Conservation (phyloP, 805 yeast genomes). For the Lachancea waltii region DNA sequence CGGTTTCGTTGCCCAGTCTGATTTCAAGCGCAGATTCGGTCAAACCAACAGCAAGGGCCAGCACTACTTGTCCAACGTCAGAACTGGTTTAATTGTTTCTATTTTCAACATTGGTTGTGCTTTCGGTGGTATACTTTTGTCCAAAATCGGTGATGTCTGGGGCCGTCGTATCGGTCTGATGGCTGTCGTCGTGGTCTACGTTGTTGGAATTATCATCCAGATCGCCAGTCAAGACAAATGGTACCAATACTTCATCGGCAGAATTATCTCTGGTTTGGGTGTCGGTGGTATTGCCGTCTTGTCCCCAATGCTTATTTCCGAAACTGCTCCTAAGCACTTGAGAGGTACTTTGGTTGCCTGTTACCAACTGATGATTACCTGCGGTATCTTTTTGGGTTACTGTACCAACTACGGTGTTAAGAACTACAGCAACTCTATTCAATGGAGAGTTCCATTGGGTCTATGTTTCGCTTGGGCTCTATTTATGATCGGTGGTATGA, state of each 20-base stretch:
- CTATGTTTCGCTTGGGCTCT: constrained; percentile 44
- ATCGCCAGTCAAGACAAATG: constrained; percentile 48
- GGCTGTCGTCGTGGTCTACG: constrained; percentile 55
- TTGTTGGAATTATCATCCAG: constrained; percentile 62
- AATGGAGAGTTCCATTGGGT: constrained; percentile 72
- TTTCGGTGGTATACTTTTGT: constrained; percentile 54
- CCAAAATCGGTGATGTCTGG: constrained; percentile 52
- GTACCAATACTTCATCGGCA: constrained; percentile 68
- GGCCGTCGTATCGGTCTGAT: constrained; percentile 64
- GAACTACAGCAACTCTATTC: constrained; percentile 53
- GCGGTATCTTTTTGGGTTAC: constrained; percentile 72
- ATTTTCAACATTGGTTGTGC: constrained; percentile 73
- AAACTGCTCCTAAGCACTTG: constrained; percentile 60
- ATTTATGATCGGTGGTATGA: constrained; percentile 33
- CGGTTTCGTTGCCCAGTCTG: constrained; percentile 56
- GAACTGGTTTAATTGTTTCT: constrained; percentile 52
- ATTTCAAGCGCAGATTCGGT: constrained; percentile 55
- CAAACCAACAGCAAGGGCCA: constrained; percentile 37
- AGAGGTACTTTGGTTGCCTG: constrained; percentile 68
- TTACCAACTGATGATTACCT: constrained; percentile 63
- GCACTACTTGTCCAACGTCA: constrained; percentile 42
- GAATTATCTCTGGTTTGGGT: constrained; percentile 64
- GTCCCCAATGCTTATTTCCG: constrained; percentile 68
- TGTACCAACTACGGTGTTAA: constrained; percentile 67
- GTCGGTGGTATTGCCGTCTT: constrained; percentile 75